Evolutionary conservation across 441 rosid genomes (phyloP).

Genomic region (Capsella rubella): DNA sequence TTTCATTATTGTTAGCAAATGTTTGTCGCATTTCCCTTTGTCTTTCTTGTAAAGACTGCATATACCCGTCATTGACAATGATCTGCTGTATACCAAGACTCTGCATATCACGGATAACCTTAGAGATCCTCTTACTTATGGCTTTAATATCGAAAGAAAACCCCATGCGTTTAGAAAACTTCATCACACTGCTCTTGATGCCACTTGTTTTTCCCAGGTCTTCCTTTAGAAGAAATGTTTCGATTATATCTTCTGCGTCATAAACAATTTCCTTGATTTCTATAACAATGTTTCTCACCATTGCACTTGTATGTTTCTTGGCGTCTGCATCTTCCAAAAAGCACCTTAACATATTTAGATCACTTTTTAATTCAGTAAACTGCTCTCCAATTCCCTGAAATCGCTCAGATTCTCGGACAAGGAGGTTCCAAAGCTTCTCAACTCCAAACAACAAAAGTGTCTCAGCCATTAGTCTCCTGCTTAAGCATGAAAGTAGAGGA

Average conservation of each 20-base stretch:
- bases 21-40: neutral
- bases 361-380: slow-evolving; percentile 21
- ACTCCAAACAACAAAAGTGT: slow-evolving; percentile 30
- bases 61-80: neutral
- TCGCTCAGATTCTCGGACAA: slow-evolving; percentile 28
- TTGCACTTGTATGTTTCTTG: slow-evolving; percentile 32
- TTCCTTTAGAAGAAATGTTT: slow-evolving; percentile 24
- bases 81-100: neutral
- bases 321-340: slow-evolving; percentile 43
- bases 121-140: neutral
- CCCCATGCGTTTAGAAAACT: neutral
- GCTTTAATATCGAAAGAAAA: neutral
- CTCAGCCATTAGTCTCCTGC: slow-evolving; percentile 35
- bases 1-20: neutral
- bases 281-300: slow-evolving; percentile 26
- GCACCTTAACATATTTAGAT: slow-evolving; percentile 33
- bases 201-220: neutral
- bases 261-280: slow-evolving; percentile 39
- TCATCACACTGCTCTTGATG: neutral
- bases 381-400: slow-evolving; percentile 26
- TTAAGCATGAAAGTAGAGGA: neutral
- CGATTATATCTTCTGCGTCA: slow-evolving; percentile 40
- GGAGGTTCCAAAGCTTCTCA: slow-evolving; percentile 39
- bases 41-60: neutral
- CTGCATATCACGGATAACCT: neutral